Conservation (phyloP, 257 asterid species). For the Linaria vulgaris region DNA sequence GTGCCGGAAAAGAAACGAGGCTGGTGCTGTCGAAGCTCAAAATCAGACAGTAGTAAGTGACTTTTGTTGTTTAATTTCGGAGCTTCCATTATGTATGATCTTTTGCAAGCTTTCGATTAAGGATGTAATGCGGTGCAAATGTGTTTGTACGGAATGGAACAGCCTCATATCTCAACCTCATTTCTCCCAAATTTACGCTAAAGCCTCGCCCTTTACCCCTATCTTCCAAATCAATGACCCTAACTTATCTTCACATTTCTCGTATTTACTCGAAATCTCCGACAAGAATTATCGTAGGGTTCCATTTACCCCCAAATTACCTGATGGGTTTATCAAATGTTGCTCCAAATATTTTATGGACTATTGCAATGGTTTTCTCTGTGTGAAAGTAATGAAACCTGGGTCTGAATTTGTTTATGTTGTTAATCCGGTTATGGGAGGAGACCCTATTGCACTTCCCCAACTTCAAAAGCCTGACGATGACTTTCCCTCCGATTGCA, state of each 20-base stretch:
- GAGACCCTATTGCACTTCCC: slow-evolving; percentile 11
- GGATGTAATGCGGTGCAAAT: not conserved
- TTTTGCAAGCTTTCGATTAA: not conserved
- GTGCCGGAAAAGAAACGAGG: not conserved
- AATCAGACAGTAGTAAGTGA: not conserved
- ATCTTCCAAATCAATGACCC: no score
- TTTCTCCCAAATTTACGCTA: not conserved
- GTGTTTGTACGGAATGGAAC: slow-evolving; percentile 11
- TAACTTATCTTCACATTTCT: not conserved
- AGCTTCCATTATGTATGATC: not conserved
- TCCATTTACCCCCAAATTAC: not conserved
- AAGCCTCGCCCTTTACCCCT: not conserved
- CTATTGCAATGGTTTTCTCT: not conserved
- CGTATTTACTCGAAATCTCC: slow-evolving; percentile 17
- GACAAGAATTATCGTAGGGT: not conserved
- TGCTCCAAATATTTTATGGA: not conserved
- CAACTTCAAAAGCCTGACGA: no score
- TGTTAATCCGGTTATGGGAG: slow-evolving; percentile 10
- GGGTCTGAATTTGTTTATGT: not conserved
- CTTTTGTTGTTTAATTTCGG: not conserved
- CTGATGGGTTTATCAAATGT: not conserved
- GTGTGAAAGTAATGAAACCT: not conserved
- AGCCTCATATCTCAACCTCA: not conserved
- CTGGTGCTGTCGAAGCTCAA: no score
- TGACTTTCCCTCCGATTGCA: no score